Evolutionary conservation across 2,329 filamentous ascomycete species (phyloP).

Genomic region (Cyclaneusma minus): DNA sequence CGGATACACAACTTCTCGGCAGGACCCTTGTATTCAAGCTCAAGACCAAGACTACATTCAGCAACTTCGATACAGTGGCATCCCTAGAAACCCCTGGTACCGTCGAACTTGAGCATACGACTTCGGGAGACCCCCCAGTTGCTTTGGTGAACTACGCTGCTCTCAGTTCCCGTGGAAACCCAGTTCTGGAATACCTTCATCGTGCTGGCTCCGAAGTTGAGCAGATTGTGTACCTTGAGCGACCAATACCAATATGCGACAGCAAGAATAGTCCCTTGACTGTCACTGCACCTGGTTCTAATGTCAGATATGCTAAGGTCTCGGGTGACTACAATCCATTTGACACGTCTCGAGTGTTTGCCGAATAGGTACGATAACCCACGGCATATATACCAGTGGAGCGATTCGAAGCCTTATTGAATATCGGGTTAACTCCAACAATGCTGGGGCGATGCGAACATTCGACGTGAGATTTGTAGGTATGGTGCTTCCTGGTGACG

Average conservation of each 20-base stretch:
- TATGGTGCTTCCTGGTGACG: conserved; percentile 21
- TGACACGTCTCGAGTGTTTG: conserved; percentile 21
- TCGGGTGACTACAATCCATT: conserved; percentile 26
- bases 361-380: conserved; percentile 21
- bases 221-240: conserved; percentile 6
- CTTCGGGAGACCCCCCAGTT: not conserved
- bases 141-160: conserved; percentile 3
- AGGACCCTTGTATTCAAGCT: conserved; percentile 3
- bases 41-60: conserved; percentile 1
- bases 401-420: conserved; percentile 17
- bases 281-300: conserved; percentile 7
- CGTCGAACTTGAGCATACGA: not conserved
- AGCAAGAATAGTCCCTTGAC: conserved; percentile 1
- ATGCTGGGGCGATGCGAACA: conserved; percentile 11
- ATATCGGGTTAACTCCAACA: conserved; percentile 5
- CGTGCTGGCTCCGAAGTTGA: conserved; percentile 8
- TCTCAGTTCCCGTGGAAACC: conserved; percentile 7
- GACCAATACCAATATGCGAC: too few species aligned
- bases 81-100: conserved; percentile 1
- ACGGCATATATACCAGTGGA: conserved; percentile 24
- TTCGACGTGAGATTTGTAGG: conserved; percentile 19
- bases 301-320: conserved; percentile 12
- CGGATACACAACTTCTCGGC: conserved; percentile 1
- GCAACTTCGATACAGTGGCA: not conserved
- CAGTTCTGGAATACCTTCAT: conserved; percentile 13